phyloP scores from a whole-genome alignment of 208 protist species.

The Plasmodiophora brassicae region DNA sequence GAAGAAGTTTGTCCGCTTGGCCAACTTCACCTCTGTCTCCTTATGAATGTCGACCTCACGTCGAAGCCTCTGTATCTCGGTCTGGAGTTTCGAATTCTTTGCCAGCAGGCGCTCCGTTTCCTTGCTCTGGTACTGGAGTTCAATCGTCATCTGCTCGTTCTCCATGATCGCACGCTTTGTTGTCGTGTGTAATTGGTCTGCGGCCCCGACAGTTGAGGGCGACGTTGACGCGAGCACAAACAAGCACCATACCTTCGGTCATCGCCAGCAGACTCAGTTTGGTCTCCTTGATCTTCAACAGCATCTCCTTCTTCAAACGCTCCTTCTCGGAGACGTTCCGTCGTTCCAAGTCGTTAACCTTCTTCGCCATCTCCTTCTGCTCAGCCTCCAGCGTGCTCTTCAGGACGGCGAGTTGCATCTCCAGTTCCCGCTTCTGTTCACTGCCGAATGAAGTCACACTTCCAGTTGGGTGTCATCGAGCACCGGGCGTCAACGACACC shows the following conservation, averaged over 20 bases:
- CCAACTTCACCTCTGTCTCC: conserved; percentile 33
- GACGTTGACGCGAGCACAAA: background rate
- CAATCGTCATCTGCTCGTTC: conserved; percentile 45
- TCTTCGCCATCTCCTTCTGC: background rate
- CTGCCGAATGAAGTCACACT: background rate
- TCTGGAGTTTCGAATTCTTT: conserved; percentile 17
- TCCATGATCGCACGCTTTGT: conserved; percentile 45
- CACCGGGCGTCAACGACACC: too few relatives aligned
- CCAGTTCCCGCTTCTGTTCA: background rate
- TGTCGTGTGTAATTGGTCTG: conserved; percentile 37
- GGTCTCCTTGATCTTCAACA: conserved; percentile 37
- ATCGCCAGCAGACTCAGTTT: conserved; percentile 37
- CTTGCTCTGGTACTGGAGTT: conserved; percentile 41
- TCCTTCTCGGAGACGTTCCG: conserved; percentile 35
- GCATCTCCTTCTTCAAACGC: conserved; percentile 43
- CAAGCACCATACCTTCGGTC: conserved; percentile 7
- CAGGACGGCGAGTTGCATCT: background rate
- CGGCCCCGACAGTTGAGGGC: too few relatives aligned
- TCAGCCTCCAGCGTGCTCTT: background rate
- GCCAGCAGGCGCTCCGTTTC: conserved; percentile 39
- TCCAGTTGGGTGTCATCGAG: background rate
- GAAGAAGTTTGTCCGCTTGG: conserved; percentile 34
- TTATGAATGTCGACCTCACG: conserved; percentile 34
- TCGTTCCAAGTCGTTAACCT: conserved; percentile 9
- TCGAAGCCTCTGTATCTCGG: background rate